Evolutionary conservation across 2,329 filamentous ascomycete genomes (phyloP), one percentile per base, ranked within the genome.

Genomic region (Claviceps cyperi): DNA sequence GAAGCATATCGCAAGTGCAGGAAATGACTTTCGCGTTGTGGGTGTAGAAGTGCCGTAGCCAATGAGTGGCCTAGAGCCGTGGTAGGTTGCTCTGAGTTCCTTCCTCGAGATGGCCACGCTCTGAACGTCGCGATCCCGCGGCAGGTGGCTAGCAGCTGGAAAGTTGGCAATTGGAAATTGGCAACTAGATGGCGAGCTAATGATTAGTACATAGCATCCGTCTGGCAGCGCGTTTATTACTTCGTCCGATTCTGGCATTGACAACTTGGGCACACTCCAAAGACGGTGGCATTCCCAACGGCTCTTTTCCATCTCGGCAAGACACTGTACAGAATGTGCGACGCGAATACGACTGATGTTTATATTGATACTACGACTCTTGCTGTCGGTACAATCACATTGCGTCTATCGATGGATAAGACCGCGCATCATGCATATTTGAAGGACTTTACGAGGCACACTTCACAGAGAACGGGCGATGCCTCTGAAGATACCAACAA

Each of bases 401-500:
- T 15, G 21, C 7, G 17, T 14, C 17, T 15, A 24, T n/a, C 7
- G 6, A 21, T 5, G 13, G 13, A 14, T 24, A 15, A 14, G 3
- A 14, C 8, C 14, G 36, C 17, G 19, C 7, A 32, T 19, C 19
- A 22, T 43, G 17, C 15, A 36, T 43, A 55, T 60, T 52, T 59
- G 58, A 58, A 59, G 56, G 58, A 57, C 51, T 56, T 59, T 52
- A 60, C 57, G 52, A 56, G 58, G 57, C 52, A 53, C 57, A 55
- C 54, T 55, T 58, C 59, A 58, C 47, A 46, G 51, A 44, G 44
- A 45, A 46, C 53, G 43, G 52, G 55, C 51, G 56, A 55, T 57
- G 55, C 58, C 59, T 54, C 51, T 62, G 54, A 59, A 60, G 58
- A 59, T 47, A 53, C 57, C 54, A 60, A 58, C 52, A 54, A 38